Percentiles rank a stretch among this genome's conserved stretches.
These are phyloP conservation scores for Calonectria naviculata DNA, from an alignment of 2,329 filamentous ascomycete genomes.

Conservation along the genomic window DNA sequence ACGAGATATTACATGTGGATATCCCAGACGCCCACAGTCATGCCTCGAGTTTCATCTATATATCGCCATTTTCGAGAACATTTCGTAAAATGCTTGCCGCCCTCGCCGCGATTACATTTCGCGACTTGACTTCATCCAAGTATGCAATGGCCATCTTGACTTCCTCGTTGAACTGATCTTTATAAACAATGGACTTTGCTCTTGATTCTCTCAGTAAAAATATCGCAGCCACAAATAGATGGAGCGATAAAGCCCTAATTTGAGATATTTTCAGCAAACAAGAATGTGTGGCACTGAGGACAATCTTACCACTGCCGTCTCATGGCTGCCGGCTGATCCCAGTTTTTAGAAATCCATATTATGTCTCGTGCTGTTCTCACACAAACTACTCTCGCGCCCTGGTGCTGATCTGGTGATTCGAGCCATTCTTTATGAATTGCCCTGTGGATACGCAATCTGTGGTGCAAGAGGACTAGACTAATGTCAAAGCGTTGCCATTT, in stretches of 20 bases:
- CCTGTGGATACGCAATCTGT: conserved; percentile 19
- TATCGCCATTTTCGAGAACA: not conserved
- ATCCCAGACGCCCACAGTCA: not conserved
- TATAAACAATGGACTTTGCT: not conserved
- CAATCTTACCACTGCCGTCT: conserved; percentile 20
- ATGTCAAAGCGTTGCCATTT: conserved; percentile 27
- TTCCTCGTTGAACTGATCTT: not conserved
- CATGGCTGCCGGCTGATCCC: conserved; percentile 24
- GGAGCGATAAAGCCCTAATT: conserved; percentile 13
- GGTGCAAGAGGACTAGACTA: conserved; percentile 24
- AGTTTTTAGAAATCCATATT: conserved; percentile 25
- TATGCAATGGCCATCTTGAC: conserved; percentile 9
- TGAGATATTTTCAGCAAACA: not conserved
- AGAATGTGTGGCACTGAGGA: not conserved
- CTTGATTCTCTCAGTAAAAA: conserved; percentile 17
- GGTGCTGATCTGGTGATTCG: conserved; percentile 8
- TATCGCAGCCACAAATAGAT: conserved; percentile 13
- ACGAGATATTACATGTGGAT: not conserved
- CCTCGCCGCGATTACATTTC: conserved; percentile 10
- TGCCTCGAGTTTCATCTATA: not conserved
- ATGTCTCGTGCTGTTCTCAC: conserved; percentile 19
- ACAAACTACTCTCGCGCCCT: conserved; percentile 19
- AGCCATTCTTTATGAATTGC: conserved; percentile 21
- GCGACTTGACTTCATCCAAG: conserved; percentile 15
- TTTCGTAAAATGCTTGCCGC: conserved; percentile 9